Evolutionary conservation across 1,284 basidiomycete genomes (phyloP).

Genomic region (Trichosporon inkin): DNA sequence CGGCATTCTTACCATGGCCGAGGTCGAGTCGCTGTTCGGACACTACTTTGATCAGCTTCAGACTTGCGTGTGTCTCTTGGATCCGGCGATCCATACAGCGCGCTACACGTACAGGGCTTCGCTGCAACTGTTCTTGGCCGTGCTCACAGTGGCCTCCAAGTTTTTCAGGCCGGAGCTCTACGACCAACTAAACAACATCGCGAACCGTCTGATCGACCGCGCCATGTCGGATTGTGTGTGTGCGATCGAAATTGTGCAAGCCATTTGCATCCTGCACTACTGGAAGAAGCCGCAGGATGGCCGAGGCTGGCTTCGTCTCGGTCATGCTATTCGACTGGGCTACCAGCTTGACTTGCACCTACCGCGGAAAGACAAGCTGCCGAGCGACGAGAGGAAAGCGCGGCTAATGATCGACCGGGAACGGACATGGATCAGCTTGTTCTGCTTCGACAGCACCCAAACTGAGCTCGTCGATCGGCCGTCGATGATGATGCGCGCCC

Average conservation of each 20-base stretch:
- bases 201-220: conserved; percentile 18
- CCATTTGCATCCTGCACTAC: conserved; percentile 27
- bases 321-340: conserved; percentile 33
- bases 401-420: conserved; percentile 26
- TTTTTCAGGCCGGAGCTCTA: conserved; percentile 28
- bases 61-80: conserved; percentile 27
- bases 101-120: conserved; percentile 18
- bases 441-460: conserved; percentile 25
- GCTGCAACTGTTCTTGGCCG: conserved; percentile 23
- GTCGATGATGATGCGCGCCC: conserved; percentile 24
- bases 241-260: conserved; percentile 25
- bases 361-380: conserved; percentile 20
- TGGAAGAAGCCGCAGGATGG: conserved; percentile 25
- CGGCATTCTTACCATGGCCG: conserved; percentile 22
- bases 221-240: conserved; percentile 21
- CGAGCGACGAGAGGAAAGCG: conserved; percentile 25
- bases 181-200: conserved; percentile 14
- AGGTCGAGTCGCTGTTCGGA: conserved; percentile 25
- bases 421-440: conserved; percentile 28
- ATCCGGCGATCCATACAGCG: conserved; percentile 23
- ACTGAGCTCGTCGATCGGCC: conserved; percentile 26
- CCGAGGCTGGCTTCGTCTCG: conserved; percentile 28
- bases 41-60: conserved; percentile 29
- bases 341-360: conserved; percentile 33
- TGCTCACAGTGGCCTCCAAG: conserved; percentile 23